Evolutionary conservation across 257 asterid species (phyloP), one percentile per base, ranked within the genome.

Genomic region (Nyctanthes arbortristis): DNA sequence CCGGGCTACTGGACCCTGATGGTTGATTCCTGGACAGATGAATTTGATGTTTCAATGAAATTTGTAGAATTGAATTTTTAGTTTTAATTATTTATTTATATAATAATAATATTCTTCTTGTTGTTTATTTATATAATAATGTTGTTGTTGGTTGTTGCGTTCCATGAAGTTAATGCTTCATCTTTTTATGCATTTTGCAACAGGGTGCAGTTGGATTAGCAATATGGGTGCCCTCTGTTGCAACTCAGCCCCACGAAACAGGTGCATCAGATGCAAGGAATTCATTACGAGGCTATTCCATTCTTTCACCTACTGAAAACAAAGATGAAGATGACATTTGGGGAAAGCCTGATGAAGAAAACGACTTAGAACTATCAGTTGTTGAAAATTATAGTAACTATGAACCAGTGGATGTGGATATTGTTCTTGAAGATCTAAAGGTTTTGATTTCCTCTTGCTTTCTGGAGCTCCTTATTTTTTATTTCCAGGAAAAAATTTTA

Each of bases 131-230:
- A n/a, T n/a, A n/a, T n/a, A n/a, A n/a, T n/a, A n/a, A n/a, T n/a
- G n/a, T n/a, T n/a, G n/a, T n/a, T n/a, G n/a, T n/a, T n/a, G n/a
- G n/a, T n/a, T n/a, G n/a, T n/a, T n/a, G n/a, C n/a, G n/a, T n/a
- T 75, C 12, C 39, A n/a, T 31, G 39, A 52, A 60, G n/a, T n/a
- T n/a, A n/a, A n/a, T n/a, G n/a, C n/a, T n/a, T n/a, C n/a, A n/a
- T n/a, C n/a, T n/a, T n/a, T n/a, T n/a, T n/a, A n/a, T n/a, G n/a
- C n/a, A n/a, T n/a, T n/a, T 73, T 68, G 74, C 70, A 69, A 68
- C 83, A 93, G 98, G 97, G 99, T 57, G 99, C 99, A 7, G 99
- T 93, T 84, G 99, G 99, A 74, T 81, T 93, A 77, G 97, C 99
- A 58, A 93, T 93, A 76, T 93, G 99, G 97, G 99, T 91, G 77